Base-by-base conservation (phyloP, 2,329 filamentous ascomycete species). In the Dothideomycetes sp. region DNA sequence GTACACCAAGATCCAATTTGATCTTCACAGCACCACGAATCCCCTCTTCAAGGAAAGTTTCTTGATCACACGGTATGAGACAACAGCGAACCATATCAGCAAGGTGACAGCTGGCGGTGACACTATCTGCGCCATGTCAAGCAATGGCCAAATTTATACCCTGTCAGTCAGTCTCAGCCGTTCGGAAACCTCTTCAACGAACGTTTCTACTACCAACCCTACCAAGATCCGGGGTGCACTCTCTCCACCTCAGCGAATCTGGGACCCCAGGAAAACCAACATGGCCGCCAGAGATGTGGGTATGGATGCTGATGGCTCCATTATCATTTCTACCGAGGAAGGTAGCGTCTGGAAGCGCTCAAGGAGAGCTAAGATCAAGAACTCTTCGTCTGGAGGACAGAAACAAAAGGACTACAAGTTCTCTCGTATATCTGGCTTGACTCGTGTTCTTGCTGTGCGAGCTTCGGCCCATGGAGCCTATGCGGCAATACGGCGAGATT, bases 361-460 rank as follows among this genome's bases (percentile, higher is more conserved):
- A 37, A 86, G 85, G 53, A 76, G 91, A 45, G 71, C 75, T 18
- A 94, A 89, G 47, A 79, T 82, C 36, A 93, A 94, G 52, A 78
- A 81, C 48, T 69, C 75, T 0, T 64, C 10, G 65, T 64, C 60
- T 2, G 60, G 64, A 1, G 77, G 79, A 16, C 68, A 72, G 24
- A 83, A 77, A 51, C 73, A 76, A 10, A 94, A 93, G 49, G 87
- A 94, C 54, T 94, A 93, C 67, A 98, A 98, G 57, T 98, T 96
- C 50, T 80, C 89, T 52, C 79, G 91, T 42, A 78, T 98, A 7
- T 82, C 91, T 1, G 87, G 84, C 31, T 75, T 98, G 41, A 94
- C 86, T 2, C 79, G 87, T 27, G 85, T 93, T 11, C 73, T 82
- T 22, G 79, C 80, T 3, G 88, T 96, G 5, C 75, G 87, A 48